Evolutionary conservation across 1,139 yeast species (phyloP).

Genomic region (Eremothecium gossypii): DNA sequence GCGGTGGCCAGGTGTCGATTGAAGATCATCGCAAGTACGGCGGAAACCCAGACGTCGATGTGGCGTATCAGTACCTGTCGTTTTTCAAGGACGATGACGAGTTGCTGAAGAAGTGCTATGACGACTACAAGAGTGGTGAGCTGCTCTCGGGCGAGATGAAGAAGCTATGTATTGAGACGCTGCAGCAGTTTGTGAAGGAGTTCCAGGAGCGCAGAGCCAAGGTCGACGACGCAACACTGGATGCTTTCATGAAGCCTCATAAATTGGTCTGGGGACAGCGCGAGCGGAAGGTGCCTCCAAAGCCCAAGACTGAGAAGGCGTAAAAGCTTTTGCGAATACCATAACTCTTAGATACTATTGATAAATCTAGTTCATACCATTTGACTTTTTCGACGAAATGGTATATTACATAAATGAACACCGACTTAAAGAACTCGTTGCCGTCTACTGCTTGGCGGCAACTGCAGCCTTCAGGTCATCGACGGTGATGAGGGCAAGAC

Average conservation of each 20-base stretch:
- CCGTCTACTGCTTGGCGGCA: no score
- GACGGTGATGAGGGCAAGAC: constrained; percentile 69
- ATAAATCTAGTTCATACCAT: neutral
- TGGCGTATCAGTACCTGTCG: constrained; percentile 84
- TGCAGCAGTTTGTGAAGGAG: constrained; percentile 66
- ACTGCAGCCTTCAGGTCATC: constrained; percentile 41
- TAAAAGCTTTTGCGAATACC: neutral
- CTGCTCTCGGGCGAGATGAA: constrained; percentile 90
- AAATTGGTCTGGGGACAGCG: constrained; percentile 64
- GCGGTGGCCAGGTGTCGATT: constrained; percentile 82
- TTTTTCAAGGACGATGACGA: constrained; percentile 87
- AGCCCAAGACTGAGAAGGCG: constrained; percentile 39
- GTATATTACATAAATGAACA: neutral
- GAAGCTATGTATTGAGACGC: constrained; percentile 68
- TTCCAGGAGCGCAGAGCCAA: constrained; percentile 73
- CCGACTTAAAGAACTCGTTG: neutral
- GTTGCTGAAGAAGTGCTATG: constrained; percentile 52
- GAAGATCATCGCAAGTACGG: constrained; percentile 88
- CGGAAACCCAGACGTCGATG: constrained; percentile 94
- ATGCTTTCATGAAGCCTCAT: constrained; percentile 76
- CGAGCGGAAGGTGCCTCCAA: constrained; percentile 62
- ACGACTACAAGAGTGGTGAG: constrained; percentile 70
- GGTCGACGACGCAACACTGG: constrained; percentile 59
- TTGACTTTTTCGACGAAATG: neutral
- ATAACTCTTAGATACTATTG: no score